Evolutionary conservation across 768 basidiomycete species (phyloP), one percentile per base, ranked within the genome.

Genomic region (Collybia mongolica): DNA sequence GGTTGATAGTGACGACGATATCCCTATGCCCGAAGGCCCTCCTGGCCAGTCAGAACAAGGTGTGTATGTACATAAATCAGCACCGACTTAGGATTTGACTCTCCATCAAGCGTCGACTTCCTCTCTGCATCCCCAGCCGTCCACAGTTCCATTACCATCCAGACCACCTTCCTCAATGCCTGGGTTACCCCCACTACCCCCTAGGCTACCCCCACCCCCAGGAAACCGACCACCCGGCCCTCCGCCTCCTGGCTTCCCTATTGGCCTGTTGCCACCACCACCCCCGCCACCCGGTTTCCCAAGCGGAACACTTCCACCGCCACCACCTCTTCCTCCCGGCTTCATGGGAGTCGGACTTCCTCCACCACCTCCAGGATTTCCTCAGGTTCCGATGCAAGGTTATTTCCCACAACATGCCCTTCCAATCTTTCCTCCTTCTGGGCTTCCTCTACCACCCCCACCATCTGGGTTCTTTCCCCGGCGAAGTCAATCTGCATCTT

Each of bases 11-110:
- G 92, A 91, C 51, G 91, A 93, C 55, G 93, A 93, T 53, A 94
- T 96, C 37, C 82, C 81, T 11, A 88, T 96, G 86, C 94, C 94
- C 11, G 87, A 86, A 46, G 93, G 86, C 2, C 89, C 86, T 35
- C 88, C 88, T 2, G 69, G 68, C 24, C 48, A 63, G 53, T 46
- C 54, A 39, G 53, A 52, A 15, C 49, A 59, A 43, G 53, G 62
- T 65, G 51, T 18, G 45, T 32, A 6, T 32, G 8, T 35, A 56
- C 40, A 36, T 22, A n/a, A n/a, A 20, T 45, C 23, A 4, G 19
- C 37, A 35, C 29, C 17, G 39, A 37, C 20, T 15, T 11, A 11
- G n/a, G n/a, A 14, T n/a, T 20, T 39, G 19, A 46, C 12, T 17
- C 11, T 42, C 36, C 44, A 46, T 52, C 51, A 23, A 49, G 48